phyloP scores from a whole-genome alignment of 1,139 yeast genomes.

The Meyerozyma carpophila region DNA sequence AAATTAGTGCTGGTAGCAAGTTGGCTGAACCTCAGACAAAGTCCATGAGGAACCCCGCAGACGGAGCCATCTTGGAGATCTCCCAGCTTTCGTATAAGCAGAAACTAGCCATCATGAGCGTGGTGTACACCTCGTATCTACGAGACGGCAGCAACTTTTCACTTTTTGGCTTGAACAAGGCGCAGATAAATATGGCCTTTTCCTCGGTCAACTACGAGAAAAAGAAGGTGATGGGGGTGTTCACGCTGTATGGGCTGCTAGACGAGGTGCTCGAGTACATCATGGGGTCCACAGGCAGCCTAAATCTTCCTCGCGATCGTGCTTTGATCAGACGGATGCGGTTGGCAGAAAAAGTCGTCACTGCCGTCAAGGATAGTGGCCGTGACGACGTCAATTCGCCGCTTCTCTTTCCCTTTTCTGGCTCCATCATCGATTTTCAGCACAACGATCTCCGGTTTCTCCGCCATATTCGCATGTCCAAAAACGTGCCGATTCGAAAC shows the following conservation, averaged over 20 bases:
- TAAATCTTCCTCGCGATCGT: conserved; percentile 1
- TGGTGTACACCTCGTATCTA: conserved; percentile 12
- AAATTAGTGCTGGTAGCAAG: background rate
- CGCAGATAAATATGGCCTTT: conserved; percentile 14
- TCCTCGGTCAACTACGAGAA: conserved; percentile 17
- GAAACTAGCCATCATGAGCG: conserved; percentile 15
- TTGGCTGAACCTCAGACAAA: background rate
- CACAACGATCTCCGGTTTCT: conserved; percentile 32
- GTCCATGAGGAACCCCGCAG: background rate
- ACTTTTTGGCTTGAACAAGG: conserved; percentile 2
- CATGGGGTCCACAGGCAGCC: conserved; percentile 5
- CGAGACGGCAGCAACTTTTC: conserved; percentile 16
- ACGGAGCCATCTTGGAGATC: conserved; percentile 1
- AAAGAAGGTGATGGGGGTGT: conserved; percentile 16
- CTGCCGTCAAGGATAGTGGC: background rate
- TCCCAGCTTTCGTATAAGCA: background rate
- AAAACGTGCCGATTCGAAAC: conserved; percentile 5
- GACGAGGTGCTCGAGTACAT: conserved; percentile 4
- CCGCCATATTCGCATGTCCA: conserved; percentile 3
- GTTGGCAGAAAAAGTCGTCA: background rate
- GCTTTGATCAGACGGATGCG: background rate
- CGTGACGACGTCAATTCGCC: conserved; percentile 3
- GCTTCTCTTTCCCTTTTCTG: conserved; percentile 15
- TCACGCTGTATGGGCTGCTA: conserved; percentile 4
- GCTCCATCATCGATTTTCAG: conserved; percentile 32